Percentiles rank a stretch among this genome's conserved stretches.
Evolutionary conservation across 129 eudicot genomes (phyloP).

Genomic region (Rutidosis leptorrhynchoides): DNA sequence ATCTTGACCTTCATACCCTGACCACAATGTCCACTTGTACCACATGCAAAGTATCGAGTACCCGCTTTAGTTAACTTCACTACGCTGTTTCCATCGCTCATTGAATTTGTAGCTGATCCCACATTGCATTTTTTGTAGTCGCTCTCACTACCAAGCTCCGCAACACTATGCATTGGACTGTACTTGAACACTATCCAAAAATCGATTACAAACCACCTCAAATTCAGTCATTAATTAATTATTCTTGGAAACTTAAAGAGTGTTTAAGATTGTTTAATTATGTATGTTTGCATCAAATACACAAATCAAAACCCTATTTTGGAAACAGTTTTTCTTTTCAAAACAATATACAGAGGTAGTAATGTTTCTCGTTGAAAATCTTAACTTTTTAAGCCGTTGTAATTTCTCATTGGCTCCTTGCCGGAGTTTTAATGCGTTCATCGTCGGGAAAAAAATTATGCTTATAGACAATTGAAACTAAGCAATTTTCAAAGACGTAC

Average conservation of each 20-base stretch:
- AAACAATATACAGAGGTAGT: no score
- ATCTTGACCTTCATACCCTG: constrained; percentile 86
- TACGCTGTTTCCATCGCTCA: constrained; percentile 57
- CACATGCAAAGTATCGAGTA: constrained; percentile 77
- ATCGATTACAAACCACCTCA: not conserved
- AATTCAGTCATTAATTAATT: no score
- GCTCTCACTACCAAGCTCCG: constrained; percentile 62
- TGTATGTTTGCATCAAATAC: no score
- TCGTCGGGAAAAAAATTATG: no score
- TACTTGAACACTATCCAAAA: constrained; percentile 60
- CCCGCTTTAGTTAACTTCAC: constrained; percentile 72
- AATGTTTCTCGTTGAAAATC: no score
- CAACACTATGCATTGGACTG: constrained; percentile 68
- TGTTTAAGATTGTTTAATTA: no score
- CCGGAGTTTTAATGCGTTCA: no score
- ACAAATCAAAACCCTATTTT: not conserved
- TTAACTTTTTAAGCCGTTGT: no score
- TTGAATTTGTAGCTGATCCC: constrained; percentile 48
- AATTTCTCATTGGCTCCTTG: no score
- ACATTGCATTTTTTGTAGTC: constrained; percentile 63
- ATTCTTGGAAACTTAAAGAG: no score
- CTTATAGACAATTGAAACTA: not conserved
- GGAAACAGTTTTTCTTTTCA: no score
- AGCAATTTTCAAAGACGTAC: not conserved
- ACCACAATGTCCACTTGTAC: constrained; percentile 75